These are phyloP conservation scores for Exophiala bonariae DNA, from an alignment of 2,329 filamentous ascomycete genomes.

Conservation along the genomic window DNA sequence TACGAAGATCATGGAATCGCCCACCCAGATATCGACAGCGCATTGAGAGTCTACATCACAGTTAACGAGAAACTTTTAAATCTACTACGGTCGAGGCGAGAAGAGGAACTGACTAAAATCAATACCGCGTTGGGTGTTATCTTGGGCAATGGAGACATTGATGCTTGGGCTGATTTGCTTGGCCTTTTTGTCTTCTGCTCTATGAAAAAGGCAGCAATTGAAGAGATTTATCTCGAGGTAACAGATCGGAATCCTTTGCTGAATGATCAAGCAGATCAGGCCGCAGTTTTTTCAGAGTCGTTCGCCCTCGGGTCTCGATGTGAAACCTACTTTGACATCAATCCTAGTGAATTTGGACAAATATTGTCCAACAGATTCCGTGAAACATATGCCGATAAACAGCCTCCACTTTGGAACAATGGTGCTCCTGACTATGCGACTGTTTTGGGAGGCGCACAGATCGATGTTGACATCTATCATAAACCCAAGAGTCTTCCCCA, in stretches of 20 bases:
- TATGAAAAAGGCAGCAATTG: constrained; percentile 56
- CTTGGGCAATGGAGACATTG: constrained; percentile 35
- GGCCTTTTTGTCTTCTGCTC: constrained; percentile 60
- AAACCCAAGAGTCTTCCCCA: constrained; percentile 45
- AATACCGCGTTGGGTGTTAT: constrained; percentile 38
- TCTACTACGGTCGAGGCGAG: constrained; percentile 33
- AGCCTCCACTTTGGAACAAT: constrained; percentile 52
- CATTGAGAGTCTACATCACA: constrained; percentile 40
- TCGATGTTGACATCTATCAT: constrained; percentile 52
- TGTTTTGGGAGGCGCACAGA: constrained; percentile 53
- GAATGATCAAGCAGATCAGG: constrained; percentile 62
- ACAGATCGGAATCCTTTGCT: constrained; percentile 63
- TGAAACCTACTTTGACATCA: constrained; percentile 61
- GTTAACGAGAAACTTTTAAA: constrained; percentile 33
- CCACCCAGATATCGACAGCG: constrained; percentile 35
- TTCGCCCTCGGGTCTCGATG: constrained; percentile 65
- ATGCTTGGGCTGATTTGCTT: constrained; percentile 55
- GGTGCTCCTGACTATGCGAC: constrained; percentile 52
- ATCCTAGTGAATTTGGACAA: constrained; percentile 50
- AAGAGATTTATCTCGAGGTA: constrained; percentile 64
- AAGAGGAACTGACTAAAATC: constrained; percentile 39
- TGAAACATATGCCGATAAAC: constrained; percentile 45
- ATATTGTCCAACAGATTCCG: constrained; percentile 43
- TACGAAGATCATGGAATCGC: constrained; percentile 40
- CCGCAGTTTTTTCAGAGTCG: constrained; percentile 63